Evolutionary conservation across 768 basidiomycete species (phyloP).

Genomic region (Pleurotus djamor): DNA sequence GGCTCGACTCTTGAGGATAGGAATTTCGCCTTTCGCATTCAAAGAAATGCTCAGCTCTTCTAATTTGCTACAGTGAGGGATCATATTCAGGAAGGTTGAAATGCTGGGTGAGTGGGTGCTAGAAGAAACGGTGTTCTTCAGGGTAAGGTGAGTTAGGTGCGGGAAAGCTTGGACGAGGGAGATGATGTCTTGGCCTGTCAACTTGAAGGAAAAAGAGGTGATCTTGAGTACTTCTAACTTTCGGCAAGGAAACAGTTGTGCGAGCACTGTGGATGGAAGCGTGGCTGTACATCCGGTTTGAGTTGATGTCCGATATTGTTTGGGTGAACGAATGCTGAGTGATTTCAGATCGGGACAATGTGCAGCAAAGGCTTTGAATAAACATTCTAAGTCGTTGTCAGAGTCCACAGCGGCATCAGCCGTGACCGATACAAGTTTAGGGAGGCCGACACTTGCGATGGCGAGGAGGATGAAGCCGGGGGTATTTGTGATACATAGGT

Average conservation of each 20-base stretch:
- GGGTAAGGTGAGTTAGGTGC: not conserved
- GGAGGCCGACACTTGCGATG: not conserved
- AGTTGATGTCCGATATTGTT: too few relatives aligned
- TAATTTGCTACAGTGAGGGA: not conserved
- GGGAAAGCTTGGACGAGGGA: not conserved
- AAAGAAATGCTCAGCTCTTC: not conserved
- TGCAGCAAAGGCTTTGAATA: not conserved
- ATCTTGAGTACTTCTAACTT: not conserved
- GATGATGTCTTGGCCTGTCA: not conserved
- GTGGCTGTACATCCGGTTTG: too few relatives aligned
- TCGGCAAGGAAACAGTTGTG: not conserved
- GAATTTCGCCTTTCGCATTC: not conserved
- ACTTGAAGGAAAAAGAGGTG: not conserved
- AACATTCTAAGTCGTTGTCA: not conserved
- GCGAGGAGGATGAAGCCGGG: not conserved
- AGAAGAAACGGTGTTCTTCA: not conserved
- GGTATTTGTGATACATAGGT: not conserved
- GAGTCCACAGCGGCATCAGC: not conserved
- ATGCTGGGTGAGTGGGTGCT: not conserved
- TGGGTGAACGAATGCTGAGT: too few relatives aligned
- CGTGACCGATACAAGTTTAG: not conserved
- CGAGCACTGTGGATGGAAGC: not conserved
- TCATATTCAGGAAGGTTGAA: not conserved
- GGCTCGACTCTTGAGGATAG: not conserved
- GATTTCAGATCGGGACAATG: not conserved